Evolutionary conservation across 352 stramenopile genomes (phyloP), one percentile per base, ranked within the genome.

Genomic region (Plasmopara muralis): DNA sequence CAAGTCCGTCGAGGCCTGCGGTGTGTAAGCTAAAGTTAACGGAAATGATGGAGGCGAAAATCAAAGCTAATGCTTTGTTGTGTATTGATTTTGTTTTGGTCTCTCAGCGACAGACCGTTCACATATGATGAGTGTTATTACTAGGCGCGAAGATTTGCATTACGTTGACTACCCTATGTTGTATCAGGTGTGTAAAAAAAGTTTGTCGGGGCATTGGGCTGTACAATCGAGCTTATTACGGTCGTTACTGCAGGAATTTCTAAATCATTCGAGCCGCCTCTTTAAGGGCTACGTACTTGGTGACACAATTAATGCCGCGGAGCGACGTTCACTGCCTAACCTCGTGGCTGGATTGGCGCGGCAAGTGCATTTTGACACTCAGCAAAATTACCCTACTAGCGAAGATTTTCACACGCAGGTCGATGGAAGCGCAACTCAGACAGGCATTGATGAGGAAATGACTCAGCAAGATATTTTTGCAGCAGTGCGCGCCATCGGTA

Each of bases 211-310:
- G 9, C 33, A 7, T 41, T 41, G n/a, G 14, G 37, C 14, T 34
- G 33, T 29, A 9, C 28, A 12, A 13, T 9, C 14, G 33, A 34
- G 16, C 7, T 45, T 16, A 57, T 35, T 47, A 18, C 33, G 51
- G 25, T n/a, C 55, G 38, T 37, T 59, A n/a, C 14, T 60, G 6
- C 44, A 92, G 80, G 78, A 90, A 49, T 93, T 86, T 50, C 62
- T 93, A 38, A 93, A 93, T 48, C 83, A 93, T 54, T 87, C 74
- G 43, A 69, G 66, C 6, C 67, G 77, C 5, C 66, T 93, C 6
- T 93, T 86, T 49, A 93, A 93, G 53, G 83, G 83, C 38, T 93
- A 93, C 53, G 80, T 91, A 39, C 62, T 93, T 12, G 83, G 83
- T 7, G 70, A 88, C 33, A 55, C 66, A 38, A 87, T 91, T 53